phyloP scores from a whole-genome alignment of 495 filamentous ascomycete species.

The Pyrenula aspistea region DNA sequence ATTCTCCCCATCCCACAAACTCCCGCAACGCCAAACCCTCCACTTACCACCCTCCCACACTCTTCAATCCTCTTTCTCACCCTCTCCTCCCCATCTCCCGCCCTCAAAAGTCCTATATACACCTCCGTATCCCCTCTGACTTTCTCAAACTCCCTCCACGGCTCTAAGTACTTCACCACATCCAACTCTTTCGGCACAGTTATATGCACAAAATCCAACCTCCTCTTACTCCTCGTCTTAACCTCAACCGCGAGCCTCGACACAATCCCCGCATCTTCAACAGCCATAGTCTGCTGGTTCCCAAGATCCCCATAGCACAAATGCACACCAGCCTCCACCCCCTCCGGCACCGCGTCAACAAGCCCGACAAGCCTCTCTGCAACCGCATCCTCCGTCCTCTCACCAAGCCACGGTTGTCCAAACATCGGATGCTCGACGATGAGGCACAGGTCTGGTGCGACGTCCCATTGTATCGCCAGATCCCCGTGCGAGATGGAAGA shows the following conservation, averaged over 20 bases:
- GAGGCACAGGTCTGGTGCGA: too few relatives aligned
- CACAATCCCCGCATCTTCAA: conserved; percentile 15
- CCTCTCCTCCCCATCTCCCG: conserved; percentile 24
- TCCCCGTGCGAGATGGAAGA: conserved; percentile 24
- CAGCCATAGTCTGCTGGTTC: conserved; percentile 29
- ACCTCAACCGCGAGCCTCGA: conserved; percentile 21
- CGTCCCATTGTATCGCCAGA: conserved; percentile 31
- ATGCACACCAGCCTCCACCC: conserved; percentile 28
- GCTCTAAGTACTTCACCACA: conserved; percentile 17
- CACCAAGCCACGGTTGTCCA: conserved; percentile 11
- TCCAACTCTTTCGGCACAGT: conserved; percentile 27
- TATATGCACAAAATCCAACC: conserved; percentile 28
- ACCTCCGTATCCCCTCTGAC: conserved; percentile 15
- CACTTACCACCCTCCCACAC: too few relatives aligned
- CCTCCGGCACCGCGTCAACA: conserved; percentile 13
- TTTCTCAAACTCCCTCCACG: conserved; percentile 19
- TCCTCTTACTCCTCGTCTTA: conserved; percentile 1
- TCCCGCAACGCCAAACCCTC: too few relatives aligned
- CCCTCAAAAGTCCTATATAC: conserved; percentile 28
- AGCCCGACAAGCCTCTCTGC: conserved; percentile 17
- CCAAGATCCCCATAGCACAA: conserved; percentile 33
- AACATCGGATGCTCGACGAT: conserved; percentile 22
- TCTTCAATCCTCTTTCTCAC: too few relatives aligned
- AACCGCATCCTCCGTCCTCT: conserved; percentile 17
- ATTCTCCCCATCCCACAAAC: too few relatives aligned